Conservation (phyloP, 331 rosid species). For the Spiraea crenata region DNA sequence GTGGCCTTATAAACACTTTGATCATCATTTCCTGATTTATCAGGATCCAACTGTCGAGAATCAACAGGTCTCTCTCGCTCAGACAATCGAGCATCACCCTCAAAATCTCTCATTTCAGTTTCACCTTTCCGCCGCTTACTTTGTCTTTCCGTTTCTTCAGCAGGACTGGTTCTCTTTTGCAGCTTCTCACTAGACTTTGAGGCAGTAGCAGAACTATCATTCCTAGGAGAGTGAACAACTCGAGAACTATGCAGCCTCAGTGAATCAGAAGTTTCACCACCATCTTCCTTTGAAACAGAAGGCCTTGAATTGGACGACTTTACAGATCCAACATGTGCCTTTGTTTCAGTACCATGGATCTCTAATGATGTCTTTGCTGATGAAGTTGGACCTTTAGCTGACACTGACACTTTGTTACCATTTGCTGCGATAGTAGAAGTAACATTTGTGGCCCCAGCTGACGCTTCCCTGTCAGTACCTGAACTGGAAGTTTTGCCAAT, state of each 20-base stretch:
- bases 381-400: constrained; percentile 52
- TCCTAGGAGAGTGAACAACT: constrained; percentile 74
- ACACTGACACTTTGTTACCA: constrained; percentile 49
- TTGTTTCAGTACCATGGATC: constrained; percentile 55
- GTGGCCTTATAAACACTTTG: constrained; percentile 50
- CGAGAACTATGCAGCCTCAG: constrained; percentile 71
- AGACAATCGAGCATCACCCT: constrained; percentile 63
- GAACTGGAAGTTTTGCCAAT: constrained; percentile 50
- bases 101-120: constrained; percentile 66
- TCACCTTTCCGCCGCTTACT: constrained; percentile 93
- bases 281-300: constrained; percentile 72
- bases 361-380: constrained; percentile 43
- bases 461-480: constrained; percentile 57
- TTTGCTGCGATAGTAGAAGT: constrained; percentile 54
- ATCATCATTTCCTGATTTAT: constrained; percentile 67
- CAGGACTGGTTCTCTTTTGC: constrained; percentile 87
- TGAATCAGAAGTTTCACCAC: constrained; percentile 56
- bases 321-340: constrained; percentile 58
- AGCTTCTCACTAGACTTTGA: constrained; percentile 73
- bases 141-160: constrained; percentile 87
- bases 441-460: constrained; percentile 43
- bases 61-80: constrained; percentile 78
- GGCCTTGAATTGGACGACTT: constrained; percentile 65
- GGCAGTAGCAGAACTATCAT: constrained; percentile 50
- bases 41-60: constrained; percentile 59